Evolutionary conservation across 805 yeast genomes (phyloP), one percentile per base, ranked within the genome.

Genomic region (Candida boleticola): DNA sequence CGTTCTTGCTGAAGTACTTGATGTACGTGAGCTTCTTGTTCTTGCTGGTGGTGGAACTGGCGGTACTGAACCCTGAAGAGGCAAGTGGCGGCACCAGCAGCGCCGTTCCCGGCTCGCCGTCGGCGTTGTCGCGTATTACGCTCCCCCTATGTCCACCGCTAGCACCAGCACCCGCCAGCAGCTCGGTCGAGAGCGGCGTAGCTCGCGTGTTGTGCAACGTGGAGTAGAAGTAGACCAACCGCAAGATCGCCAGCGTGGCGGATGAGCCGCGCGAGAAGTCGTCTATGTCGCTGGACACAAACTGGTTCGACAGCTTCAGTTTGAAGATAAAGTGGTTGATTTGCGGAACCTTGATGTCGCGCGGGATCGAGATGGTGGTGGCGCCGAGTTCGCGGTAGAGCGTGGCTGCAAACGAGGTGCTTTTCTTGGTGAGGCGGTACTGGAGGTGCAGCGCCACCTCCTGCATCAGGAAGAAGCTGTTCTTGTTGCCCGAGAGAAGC

Each of bases 251-350:
- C 21, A 17, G 11, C 55, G 63, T 45, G 53, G 61, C 40, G 46
- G 52, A 26, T 44, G 50, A 29, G 51, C 58, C 39, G 36, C 54
- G 47, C 36, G 54, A 42, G 45, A 46, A 49, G 18, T 46, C 50
- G 20, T 48, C 44, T 29, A 51, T 47, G 51, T 64, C 72, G 37
- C 74, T 72, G 55, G 69, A 71, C 48, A 79, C 74, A 52, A 74
- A 82, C 52, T 88, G 97, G 14, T 88, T 80, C 43, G 77, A 76
- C 18, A 65, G 66, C 45, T 78, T 82, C 26, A 87, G 78, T 61
- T 87, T 89, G 68, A 80, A 90, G 19, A 89, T 74, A 56, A 90
- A 93, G 64, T 89, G 97, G 46, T 80, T 76, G 9, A 92, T 74
- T 22, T 73, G 58, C 0, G 76, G 58, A 1, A 57, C 57, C 20